Percentiles rank a stretch among this genome's conserved stretches.
Conservation (phyloP, 306 rosid species). For the Begonia masoniana region DNA sequence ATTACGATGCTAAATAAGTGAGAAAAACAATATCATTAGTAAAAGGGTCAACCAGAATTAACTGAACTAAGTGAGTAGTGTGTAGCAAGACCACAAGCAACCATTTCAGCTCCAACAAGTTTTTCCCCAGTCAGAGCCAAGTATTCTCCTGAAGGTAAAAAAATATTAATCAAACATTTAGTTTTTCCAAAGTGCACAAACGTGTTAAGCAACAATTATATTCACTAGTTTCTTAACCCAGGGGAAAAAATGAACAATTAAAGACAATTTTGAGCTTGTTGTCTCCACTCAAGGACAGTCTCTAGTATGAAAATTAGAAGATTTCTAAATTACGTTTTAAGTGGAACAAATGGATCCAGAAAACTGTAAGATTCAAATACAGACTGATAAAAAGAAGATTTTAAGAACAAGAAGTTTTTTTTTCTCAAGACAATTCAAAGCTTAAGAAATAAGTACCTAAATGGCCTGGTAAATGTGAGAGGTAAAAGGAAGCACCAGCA, state of each 20-base stretch:
- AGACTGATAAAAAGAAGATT: not conserved
- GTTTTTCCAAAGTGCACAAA: too few species aligned
- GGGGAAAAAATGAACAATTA: too few species aligned
- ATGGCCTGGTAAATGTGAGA: conserved; percentile 81
- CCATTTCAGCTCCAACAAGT: conserved; percentile 71
- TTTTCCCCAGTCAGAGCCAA: conserved; percentile 80
- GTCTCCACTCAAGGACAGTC: too few species aligned
- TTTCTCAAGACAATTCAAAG: conserved; percentile 6
- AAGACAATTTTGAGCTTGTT: too few species aligned
- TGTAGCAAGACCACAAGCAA: conserved; percentile 82
- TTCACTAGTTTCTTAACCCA: too few species aligned
- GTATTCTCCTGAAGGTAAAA: conserved; percentile 60
- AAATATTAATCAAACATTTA: not conserved
- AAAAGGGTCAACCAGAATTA: conserved; percentile 24
- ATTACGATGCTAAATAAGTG: conserved; percentile 2
- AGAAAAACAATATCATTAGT: not conserved
- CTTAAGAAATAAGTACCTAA: conserved; percentile 39
- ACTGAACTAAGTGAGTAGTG: conserved; percentile 63
- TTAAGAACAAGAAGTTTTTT: not conserved
- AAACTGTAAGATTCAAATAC: too few species aligned
- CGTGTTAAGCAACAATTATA: too few species aligned
- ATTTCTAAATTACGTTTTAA: too few species aligned
- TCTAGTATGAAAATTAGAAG: too few species aligned
- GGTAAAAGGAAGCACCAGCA: conserved; percentile 92
- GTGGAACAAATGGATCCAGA: too few species aligned